Conservation (phyloP, 2,329 filamentous ascomycete genomes). For the Lasiodiplodia hormozganensis region DNA sequence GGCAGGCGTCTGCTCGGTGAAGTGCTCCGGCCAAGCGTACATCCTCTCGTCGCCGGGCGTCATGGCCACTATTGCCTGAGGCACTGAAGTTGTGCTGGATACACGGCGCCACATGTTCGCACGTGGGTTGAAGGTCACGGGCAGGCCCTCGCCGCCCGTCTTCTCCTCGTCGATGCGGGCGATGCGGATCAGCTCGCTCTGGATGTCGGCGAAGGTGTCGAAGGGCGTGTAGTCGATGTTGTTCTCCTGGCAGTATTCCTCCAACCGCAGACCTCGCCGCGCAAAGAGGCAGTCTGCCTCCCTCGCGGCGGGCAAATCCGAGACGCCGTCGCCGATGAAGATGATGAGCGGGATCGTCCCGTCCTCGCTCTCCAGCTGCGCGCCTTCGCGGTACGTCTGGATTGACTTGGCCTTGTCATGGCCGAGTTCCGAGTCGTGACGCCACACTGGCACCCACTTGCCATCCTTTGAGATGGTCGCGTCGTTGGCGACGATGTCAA, state of each 20-base stretch:
- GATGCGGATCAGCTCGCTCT: constrained; percentile 65
- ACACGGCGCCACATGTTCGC: constrained; percentile 72
- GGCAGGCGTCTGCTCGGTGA: constrained; percentile 40
- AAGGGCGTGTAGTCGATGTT: constrained; percentile 66
- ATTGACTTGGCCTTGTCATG: constrained; percentile 73
- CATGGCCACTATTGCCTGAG: constrained; percentile 51
- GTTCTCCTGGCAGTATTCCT: constrained; percentile 71
- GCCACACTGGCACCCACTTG: constrained; percentile 70
- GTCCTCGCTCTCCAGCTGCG: constrained; percentile 62
- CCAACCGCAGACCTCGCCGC: constrained; percentile 67
- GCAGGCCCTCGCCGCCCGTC: constrained; percentile 66
- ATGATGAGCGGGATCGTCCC: constrained; percentile 70
- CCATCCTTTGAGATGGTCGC: constrained; percentile 66
- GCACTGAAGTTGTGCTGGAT: constrained; percentile 63
- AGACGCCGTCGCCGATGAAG: constrained; percentile 74
- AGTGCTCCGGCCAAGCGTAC: constrained; percentile 68
- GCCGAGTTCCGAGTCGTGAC: constrained; percentile 68
- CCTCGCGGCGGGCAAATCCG: constrained; percentile 69
- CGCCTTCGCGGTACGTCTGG: constrained; percentile 64
- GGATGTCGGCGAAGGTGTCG: constrained; percentile 71
- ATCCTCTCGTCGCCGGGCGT: constrained; percentile 67
- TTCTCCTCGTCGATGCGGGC: constrained; percentile 65
- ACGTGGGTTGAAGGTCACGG: constrained; percentile 69
- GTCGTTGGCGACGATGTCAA: constrained; percentile 74
- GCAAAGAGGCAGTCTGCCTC: constrained; percentile 74